Evolutionary conservation across 2,329 filamentous ascomycete species (phyloP).

Genomic region (Scedosporium minutisporum): DNA sequence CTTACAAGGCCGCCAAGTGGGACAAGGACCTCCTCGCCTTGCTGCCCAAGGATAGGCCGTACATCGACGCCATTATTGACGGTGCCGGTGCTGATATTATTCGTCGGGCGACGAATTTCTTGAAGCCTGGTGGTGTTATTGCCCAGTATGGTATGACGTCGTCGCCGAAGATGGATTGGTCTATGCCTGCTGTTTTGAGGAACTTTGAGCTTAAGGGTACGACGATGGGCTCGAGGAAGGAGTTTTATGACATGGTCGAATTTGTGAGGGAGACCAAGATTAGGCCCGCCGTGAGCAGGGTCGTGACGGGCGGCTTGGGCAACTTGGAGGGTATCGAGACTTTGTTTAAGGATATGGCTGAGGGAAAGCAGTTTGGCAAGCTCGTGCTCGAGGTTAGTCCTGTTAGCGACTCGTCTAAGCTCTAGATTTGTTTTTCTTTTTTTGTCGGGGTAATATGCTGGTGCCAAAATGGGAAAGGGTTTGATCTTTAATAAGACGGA

Average conservation of each 20-base stretch:
- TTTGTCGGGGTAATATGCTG: background rate
- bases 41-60: slow-evolving; percentile 56
- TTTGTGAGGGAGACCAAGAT: slow-evolving; percentile 70
- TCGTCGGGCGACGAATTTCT: slow-evolving; percentile 52
- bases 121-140: slow-evolving; percentile 79
- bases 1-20: slow-evolving; percentile 71
- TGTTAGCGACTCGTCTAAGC: slow-evolving; percentile 24
- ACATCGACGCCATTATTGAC: slow-evolving; percentile 77
- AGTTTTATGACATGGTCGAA: slow-evolving; percentile 83
- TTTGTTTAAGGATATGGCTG: slow-evolving; percentile 82
- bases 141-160: slow-evolving; percentile 87
- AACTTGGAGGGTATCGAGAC: slow-evolving; percentile 70
- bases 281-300: slow-evolving; percentile 65
- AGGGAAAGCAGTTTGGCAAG: slow-evolving; percentile 83
- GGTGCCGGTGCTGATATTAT: slow-evolving; percentile 83
- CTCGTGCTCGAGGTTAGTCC: slow-evolving; percentile 62
- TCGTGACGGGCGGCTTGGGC: slow-evolving; percentile 57
- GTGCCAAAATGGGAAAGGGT: too few relatives aligned
- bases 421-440: slow-evolving; percentile 19
- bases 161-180: slow-evolving; percentile 73
- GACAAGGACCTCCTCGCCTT: slow-evolving; percentile 60
- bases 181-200: slow-evolving; percentile 73
- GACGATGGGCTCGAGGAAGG: slow-evolving; percentile 84
- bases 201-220: slow-evolving; percentile 80
- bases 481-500: too few relatives aligned